These are phyloP conservation scores for Inonotus hispidus DNA, from an alignment of 1,284 basidiomycete species.

Conservation along the genomic window DNA sequence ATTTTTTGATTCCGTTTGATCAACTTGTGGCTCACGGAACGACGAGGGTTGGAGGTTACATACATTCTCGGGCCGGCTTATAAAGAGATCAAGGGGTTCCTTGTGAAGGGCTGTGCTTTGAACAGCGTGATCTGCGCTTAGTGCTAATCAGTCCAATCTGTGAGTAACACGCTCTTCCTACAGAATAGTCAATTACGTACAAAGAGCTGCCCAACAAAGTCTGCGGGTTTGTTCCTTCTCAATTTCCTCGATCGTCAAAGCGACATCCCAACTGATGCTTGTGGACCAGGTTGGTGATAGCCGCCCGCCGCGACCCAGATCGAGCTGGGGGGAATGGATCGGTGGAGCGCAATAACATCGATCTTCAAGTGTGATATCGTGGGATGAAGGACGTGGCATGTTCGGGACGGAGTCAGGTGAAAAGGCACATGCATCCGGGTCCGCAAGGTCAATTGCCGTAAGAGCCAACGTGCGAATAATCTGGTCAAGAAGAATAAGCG, in stretches of 20 bases:
- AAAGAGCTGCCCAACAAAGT: constrained; percentile 68
- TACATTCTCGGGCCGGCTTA: constrained; percentile 61
- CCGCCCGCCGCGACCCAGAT: constrained; percentile 33
- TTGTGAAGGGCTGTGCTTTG: constrained; percentile 61
- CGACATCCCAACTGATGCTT: constrained; percentile 53
- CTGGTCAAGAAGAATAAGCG: constrained; percentile 55
- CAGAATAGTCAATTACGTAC: not conserved
- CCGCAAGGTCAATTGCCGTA: constrained; percentile 48
- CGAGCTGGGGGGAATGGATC: constrained; percentile 32
- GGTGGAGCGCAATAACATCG: constrained; percentile 37
- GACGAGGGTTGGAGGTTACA: constrained; percentile 27
- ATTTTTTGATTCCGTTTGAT: constrained; percentile 26
- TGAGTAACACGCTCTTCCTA: constrained; percentile 18
- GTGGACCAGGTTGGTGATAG: constrained; percentile 42
- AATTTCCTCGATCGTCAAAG: constrained; percentile 48
- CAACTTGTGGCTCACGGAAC: not conserved
- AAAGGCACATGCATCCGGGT: constrained; percentile 50
- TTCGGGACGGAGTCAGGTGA: constrained; percentile 42
- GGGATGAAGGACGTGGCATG: constrained; percentile 30
- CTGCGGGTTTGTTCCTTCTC: constrained; percentile 64
- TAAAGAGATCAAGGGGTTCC: constrained; percentile 47
- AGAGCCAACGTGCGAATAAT: constrained; percentile 53
- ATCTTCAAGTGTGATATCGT: constrained; percentile 26
- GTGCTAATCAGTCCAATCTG: constrained; percentile 18
- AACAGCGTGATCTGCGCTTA: constrained; percentile 59